phyloP scores from a whole-genome alignment of 805 yeast genomes.

The Isabelozyma gotoi region DNA sequence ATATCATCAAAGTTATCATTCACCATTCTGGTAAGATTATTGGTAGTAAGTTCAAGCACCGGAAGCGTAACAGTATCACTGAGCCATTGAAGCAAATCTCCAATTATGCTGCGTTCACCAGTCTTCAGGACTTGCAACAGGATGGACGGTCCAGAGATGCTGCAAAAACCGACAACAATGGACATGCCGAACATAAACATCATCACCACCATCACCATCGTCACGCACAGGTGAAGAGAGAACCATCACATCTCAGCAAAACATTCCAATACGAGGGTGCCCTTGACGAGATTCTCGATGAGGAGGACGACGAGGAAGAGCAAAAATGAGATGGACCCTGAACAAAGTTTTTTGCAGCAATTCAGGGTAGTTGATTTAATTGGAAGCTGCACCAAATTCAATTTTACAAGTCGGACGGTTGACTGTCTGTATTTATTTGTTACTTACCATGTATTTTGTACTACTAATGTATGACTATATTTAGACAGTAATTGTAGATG shows the following conservation, averaged over 20 bases:
- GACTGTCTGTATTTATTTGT: no score
- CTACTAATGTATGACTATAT: no score
- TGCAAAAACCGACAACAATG: conserved; percentile 6
- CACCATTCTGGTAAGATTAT: conserved; percentile 74
- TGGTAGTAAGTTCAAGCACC: conserved; percentile 64
- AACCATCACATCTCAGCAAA: background rate
- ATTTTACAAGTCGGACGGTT: no score
- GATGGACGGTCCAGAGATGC: conserved; percentile 25
- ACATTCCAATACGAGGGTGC: background rate
- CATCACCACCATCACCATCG: conserved; percentile 11
- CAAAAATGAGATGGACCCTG: conserved; percentile 1
- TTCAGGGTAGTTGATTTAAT: no score
- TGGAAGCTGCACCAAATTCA: no score
- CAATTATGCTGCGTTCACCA: conserved; percentile 35
- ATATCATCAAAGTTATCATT: conserved; percentile 55
- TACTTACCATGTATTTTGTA: no score
- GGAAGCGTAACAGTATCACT: conserved; percentile 24
- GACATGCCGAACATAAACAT: conserved; percentile 1
- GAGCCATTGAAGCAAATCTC: conserved; percentile 42
- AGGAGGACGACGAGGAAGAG: background rate
- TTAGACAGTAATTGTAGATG: no score
- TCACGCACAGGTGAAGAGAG: background rate
- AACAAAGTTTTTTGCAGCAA: background rate
- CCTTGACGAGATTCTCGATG: background rate
- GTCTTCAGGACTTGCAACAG: conserved; percentile 37